Evolutionary conservation across 1,284 basidiomycete species (phyloP).

Genomic region (Pseudomicrostroma phylloplanum): DNA sequence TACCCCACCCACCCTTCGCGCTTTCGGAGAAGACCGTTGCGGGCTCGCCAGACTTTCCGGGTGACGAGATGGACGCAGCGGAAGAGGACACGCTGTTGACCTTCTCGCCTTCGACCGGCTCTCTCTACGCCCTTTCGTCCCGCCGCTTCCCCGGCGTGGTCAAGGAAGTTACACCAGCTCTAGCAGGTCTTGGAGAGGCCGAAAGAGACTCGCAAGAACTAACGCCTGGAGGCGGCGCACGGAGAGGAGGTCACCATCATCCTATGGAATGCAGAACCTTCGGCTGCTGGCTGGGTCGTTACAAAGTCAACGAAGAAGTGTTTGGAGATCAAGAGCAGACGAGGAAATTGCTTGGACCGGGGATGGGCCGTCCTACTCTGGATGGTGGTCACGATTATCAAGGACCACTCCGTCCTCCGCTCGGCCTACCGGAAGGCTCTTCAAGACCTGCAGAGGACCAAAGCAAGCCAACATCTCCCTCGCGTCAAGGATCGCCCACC

Average conservation of each 20-base stretch:
- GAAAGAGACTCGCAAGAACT: slow-evolving; percentile 6
- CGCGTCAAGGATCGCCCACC: too few relatives aligned
- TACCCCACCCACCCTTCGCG: slow-evolving; percentile 28
- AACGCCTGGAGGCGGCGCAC: slow-evolving; percentile 21
- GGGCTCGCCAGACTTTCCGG: background rate
- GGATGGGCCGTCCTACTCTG: too few relatives aligned
- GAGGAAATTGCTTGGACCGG: too few relatives aligned
- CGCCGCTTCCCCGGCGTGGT: slow-evolving; percentile 24
- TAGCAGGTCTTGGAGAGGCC: background rate
- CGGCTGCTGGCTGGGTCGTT: slow-evolving; percentile 40
- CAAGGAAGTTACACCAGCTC: slow-evolving; percentile 1
- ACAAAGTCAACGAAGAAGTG: slow-evolving; percentile 16
- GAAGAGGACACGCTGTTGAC: background rate
- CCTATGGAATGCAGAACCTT: slow-evolving; percentile 24
- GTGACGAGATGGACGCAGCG: background rate
- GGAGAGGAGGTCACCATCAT: slow-evolving; percentile 12
- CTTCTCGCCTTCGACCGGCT: slow-evolving; percentile 2
- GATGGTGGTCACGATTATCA: too few relatives aligned
- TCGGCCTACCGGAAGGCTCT: slow-evolving; percentile 4
- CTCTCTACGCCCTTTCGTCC: slow-evolving; percentile 17
- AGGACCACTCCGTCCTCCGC: too few relatives aligned
- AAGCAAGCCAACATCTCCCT: too few relatives aligned
- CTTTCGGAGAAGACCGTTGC: slow-evolving; percentile 1
- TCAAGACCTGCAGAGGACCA: background rate
- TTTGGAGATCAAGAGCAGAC: background rate